Percentiles rank a stretch among this genome's conserved stretches.
These are phyloP conservation scores for Limtongia smithiae DNA, from an alignment of 805 yeast genomes.

Conservation along the genomic window DNA sequence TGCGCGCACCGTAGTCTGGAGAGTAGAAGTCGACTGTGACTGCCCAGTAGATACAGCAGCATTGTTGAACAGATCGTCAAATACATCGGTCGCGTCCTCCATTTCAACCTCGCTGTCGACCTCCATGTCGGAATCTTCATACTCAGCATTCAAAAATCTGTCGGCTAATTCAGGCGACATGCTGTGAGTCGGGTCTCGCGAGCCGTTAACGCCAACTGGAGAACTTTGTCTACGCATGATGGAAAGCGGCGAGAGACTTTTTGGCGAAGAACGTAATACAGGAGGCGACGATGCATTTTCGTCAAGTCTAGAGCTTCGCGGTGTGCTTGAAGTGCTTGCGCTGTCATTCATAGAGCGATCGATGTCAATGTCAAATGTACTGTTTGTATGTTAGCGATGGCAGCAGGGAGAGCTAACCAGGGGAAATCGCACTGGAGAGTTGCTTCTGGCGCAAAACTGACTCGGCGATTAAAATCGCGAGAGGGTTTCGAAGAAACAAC, in stretches of 20 bases:
- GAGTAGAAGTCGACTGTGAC: slow-evolving; percentile 11
- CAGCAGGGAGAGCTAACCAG: not conserved
- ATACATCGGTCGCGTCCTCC: slow-evolving; percentile 31
- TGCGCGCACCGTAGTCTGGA: slow-evolving; percentile 8
- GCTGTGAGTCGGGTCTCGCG: not conserved
- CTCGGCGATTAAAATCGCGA: slow-evolving; percentile 47
- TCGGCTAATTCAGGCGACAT: not conserved
- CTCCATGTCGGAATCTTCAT: slow-evolving; percentile 8
- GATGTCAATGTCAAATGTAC: slow-evolving; percentile 23
- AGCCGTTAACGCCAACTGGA: too few species aligned
- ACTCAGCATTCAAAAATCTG: not conserved
- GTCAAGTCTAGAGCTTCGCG: not conserved
- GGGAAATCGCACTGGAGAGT: slow-evolving; percentile 21
- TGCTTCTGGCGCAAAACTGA: slow-evolving; percentile 57
- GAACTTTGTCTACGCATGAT: too few species aligned
- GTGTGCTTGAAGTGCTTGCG: not conserved
- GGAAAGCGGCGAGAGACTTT: too few species aligned
- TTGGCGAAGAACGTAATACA: not conserved
- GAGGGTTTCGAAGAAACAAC: slow-evolving; percentile 19
- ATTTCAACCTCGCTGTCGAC: slow-evolving; percentile 27
- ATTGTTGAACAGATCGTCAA: slow-evolving; percentile 25
- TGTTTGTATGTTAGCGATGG: not conserved
- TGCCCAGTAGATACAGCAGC: too few species aligned
- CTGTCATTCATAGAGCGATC: slow-evolving; percentile 1
- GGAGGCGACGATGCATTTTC: not conserved